Base-by-base conservation (phyloP, 2,329 filamentous ascomycete genomes). In the Penicillium sp. region DNA sequence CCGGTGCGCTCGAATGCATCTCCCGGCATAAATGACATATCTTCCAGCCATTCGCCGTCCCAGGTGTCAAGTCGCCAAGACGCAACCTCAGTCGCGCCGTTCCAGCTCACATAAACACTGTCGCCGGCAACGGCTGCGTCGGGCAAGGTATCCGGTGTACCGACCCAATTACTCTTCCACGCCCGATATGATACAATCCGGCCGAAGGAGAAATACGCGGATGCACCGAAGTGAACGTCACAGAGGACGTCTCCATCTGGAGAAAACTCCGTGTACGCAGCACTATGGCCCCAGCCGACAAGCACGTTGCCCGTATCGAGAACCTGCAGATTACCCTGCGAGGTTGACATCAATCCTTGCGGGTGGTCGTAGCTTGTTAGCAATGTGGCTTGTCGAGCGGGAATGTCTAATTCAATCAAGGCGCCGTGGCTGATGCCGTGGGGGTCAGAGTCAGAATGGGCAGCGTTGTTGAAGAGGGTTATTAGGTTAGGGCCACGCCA, bases 171-270 rank as follows among this genome's bases (percentile, higher is more conserved):
- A 3, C 60, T 62, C 65, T 83, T 84, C 73, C 82, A 82, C 0
- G 79, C 81, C 18, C 85, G 80, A 65, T 87, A 87, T 54, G 82
- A 85, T 68, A 82, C 79, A 2, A 84, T 78, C 10, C 78, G 67
- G 46, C 81, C 77, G 31, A 83, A 70, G 10, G 71, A 70, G 58
- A 83, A 69, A 50, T 76, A 71, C 40, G 81, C 77, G 19, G 79
- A 83, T 37, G 80, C 80, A 14, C 75, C 79, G 6, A 75, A 77
- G 9, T 69, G 64, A 27, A 60, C 63, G 41, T 72, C 56, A 50
- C 70, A 72, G 39, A 69, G 36, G 10, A 72, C 24, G 11, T 65
- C 59, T 2, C 69, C 69, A 6, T 68, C 58, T 2, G 47, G 41
- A 5, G 60, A 66, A 54, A 66, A 84, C 66, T 86, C 83, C 19